These are phyloP conservation scores for Ampelomyces quisqualis DNA, from an alignment of 2,329 filamentous ascomycete species.

Conservation along the genomic window DNA sequence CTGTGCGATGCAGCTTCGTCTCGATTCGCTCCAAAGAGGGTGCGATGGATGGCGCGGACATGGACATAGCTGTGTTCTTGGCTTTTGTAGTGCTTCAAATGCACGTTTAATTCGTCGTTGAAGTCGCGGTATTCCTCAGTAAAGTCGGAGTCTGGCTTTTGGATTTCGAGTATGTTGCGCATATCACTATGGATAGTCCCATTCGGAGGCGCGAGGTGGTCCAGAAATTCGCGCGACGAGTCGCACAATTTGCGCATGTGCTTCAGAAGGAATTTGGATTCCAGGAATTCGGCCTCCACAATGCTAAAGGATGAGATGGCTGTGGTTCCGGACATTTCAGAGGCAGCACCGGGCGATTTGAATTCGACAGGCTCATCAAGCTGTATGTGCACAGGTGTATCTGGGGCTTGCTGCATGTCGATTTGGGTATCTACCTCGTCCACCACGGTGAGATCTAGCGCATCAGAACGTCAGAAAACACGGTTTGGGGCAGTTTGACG, in stretches of 20 bases:
- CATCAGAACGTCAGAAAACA: constrained; percentile 1
- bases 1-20: constrained; percentile 17
- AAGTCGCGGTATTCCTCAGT: constrained; percentile 42
- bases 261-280: constrained; percentile 46
- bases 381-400: constrained; percentile 22
- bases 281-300: constrained; percentile 46
- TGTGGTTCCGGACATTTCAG: constrained; percentile 51
- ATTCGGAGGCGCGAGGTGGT: constrained; percentile 34
- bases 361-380: constrained; percentile 12
- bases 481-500: background rate
- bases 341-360: constrained; percentile 42
- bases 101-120: constrained; percentile 35
- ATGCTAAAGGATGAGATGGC: constrained; percentile 50
- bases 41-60: constrained; percentile 41
- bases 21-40: constrained; percentile 39
- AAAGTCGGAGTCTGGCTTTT: constrained; percentile 42
- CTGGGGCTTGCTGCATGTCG: constrained; percentile 21
- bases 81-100: constrained; percentile 40
- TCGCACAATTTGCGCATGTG: constrained; percentile 43
- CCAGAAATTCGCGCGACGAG: constrained; percentile 30
- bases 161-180: constrained; percentile 30
- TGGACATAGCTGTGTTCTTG: constrained; percentile 48
- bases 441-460: constrained; percentile 38
- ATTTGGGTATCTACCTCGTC: constrained; percentile 33
- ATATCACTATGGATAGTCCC: constrained; percentile 21